Evolutionary conservation across 2,329 filamentous ascomycete genomes (phyloP), one percentile per base, ranked within the genome.

Genomic region (Neocucurbitaria cava): DNA sequence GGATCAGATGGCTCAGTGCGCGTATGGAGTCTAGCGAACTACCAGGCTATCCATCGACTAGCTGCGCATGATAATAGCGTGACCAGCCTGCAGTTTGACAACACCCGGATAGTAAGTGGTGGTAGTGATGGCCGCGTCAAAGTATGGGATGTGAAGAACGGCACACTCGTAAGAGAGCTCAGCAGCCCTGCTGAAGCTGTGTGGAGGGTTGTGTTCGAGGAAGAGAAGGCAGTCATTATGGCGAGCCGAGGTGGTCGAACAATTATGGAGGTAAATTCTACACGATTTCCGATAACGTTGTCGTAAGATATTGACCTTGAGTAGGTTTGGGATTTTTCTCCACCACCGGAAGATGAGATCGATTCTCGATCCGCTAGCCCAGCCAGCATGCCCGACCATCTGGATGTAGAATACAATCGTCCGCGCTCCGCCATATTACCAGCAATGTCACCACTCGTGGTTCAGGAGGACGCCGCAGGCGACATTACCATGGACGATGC

Each of bases 11-110:
- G 95, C 21, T 96, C 92, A 18, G 95, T 99, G 45, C 85, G 96
- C 48, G 93, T 99, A 21, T 99, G 95, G 95, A 97, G 93, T 24
- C 79, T 99, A 58, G 88, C 92, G 65, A 91, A 89, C 64, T 96
- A 94, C 83, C 89, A 89, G 56, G 90, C 95, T 0, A 96, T 99
- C 56, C 95, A 99, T 78, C 87, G 95, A 41, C 83, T 99, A 46
- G 95, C 95, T 36, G 95, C 95, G 3, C 95, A 99, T 74, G 95
- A 99, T 76, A 99, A 99, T 76, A 97, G 93, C 73, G 95, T 99
- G 48, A 99, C 95, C 1, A 97, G 92, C 75, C 81, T 99, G 64
- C 95, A 99, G 72, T 99, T 99, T 73, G 95, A 99, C 70, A 93
- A 97, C 71, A 93, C 90, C 21, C 86, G 95, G 50, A 95, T 99